phyloP scores from a whole-genome alignment of 805 yeast species.

The Candida golubevii region DNA sequence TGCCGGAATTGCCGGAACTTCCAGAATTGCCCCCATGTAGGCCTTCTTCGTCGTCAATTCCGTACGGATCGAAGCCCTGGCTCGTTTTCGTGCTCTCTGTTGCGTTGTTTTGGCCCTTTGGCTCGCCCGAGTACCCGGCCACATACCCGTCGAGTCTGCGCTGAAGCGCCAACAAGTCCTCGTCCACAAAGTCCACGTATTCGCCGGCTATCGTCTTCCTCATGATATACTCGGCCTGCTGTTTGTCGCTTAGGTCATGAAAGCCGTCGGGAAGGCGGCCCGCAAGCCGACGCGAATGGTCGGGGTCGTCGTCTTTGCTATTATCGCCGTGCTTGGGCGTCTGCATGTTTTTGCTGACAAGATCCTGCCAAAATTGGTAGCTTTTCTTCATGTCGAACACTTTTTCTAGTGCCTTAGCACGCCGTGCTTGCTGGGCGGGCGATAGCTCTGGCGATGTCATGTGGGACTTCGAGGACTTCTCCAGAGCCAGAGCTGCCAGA shows the following conservation, averaged over 20 bases:
- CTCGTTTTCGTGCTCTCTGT: conserved; percentile 1
- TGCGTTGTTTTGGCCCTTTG: conserved; percentile 8
- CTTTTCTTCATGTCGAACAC: conserved; percentile 23
- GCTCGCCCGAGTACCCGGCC: conserved; percentile 3
- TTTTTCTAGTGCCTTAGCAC: conserved; percentile 11
- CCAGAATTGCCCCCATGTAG: conserved; percentile 33
- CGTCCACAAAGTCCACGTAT: conserved; percentile 3
- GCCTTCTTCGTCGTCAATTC: conserved; percentile 38
- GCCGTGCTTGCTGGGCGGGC: neutral
- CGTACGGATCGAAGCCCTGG: conserved; percentile 23
- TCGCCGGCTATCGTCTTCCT: neutral
- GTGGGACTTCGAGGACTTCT: too few relatives aligned
- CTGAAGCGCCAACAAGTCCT: conserved; percentile 10
- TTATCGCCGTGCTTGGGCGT: neutral
- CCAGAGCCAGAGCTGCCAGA: too few relatives aligned
- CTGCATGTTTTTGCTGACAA: conserved; percentile 14
- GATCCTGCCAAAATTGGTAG: conserved; percentile 37
- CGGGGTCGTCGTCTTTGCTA: neutral
- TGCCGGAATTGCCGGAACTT: too few relatives aligned
- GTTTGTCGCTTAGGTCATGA: neutral
- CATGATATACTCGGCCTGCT: neutral
- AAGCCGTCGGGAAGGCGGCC: neutral
- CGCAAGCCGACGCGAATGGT: neutral
- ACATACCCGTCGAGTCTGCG: conserved; percentile 10
- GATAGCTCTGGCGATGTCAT: too few relatives aligned